Evolutionary conservation across 2,329 filamentous ascomycete species (phyloP), one percentile per base, ranked within the genome.

Genomic region (Fonsecaea erecta): DNA sequence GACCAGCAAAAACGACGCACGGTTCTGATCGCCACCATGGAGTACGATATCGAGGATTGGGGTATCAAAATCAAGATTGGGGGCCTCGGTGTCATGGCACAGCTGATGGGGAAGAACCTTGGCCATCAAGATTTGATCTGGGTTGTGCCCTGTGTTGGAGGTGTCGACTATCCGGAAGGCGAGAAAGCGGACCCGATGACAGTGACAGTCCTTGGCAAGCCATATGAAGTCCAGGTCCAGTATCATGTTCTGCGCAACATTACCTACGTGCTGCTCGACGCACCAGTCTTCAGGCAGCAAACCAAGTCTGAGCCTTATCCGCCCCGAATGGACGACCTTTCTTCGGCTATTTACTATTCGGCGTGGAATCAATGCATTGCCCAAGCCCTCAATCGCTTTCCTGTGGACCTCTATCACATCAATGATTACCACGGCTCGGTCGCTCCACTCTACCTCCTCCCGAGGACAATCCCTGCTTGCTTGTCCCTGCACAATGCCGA

Each of bases 41-140:
- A 90, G 74, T 90, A 90, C 75, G 86, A 90, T 67, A 89, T 90
- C 66, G 85, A 88, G 62, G 88, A 90, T 73, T 90, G 88, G 85
- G 81, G 77, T 3, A 87, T 90, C 77, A 90, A 88, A 75, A 87
- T 90, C 77, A 90, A 90, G 77, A 90, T 90, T 53, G 88, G 88
- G 65, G 88, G 88, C 66, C 79, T 90, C 3, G 88, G 88, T 74
- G 87, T 89, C 66, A 90, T 90, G 87, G 87, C 88, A 35, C 85
- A 88, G 70, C 77, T 90, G 1, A 90, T 90, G 87, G 85, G 85
- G 18, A 87, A 88, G 72, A 84, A 86, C 59, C 81, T 90, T 11
- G 80, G 83, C 2, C 86, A 90, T 68, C 84, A 89, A 70, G 84
- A 90, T 72, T 79, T 90, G 0, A 84, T 90, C 67, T 90, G 85